Evolutionary conservation across 2,329 filamentous ascomycete species (phyloP).

Genomic region (Coniella vitis): DNA sequence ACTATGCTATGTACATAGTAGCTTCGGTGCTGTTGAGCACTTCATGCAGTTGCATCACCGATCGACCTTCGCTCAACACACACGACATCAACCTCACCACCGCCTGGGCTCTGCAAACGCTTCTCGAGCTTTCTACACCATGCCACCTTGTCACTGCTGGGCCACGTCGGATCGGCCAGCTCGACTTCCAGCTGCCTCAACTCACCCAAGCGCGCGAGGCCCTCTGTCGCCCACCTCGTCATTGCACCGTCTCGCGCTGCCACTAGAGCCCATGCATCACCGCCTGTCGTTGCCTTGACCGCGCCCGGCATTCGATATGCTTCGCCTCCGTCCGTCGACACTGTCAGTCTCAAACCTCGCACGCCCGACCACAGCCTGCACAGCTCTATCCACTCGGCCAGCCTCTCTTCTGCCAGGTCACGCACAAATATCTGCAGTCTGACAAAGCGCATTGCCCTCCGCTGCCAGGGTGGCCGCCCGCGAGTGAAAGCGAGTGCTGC

Average conservation of each 20-base stretch:
- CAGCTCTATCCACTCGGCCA: constrained; percentile 29
- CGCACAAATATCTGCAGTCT: constrained; percentile 33
- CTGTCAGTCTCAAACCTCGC: constrained; percentile 33
- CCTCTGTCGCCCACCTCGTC: constrained; percentile 26
- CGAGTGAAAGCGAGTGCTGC: constrained; percentile 32
- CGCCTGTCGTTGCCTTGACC: constrained; percentile 1
- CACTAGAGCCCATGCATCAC: neutral
- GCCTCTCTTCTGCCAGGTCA: constrained; percentile 27
- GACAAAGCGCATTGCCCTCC: constrained; percentile 30
- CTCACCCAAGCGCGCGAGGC: constrained; percentile 25
- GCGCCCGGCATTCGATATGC: neutral
- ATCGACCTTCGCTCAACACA: neutral
- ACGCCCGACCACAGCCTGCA: constrained; percentile 32
- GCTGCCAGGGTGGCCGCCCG: constrained; percentile 35
- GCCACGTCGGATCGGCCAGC: constrained; percentile 27
- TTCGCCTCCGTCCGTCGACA: constrained; percentile 21
- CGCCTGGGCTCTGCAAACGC: neutral
- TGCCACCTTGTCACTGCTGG: constrained; percentile 24
- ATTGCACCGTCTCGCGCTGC: neutral
- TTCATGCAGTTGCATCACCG: neutral
- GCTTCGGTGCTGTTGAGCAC: no score
- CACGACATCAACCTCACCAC: constrained; percentile 7
- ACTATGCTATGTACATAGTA: no score
- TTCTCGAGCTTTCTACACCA: constrained; percentile 29
- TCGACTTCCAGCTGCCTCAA: constrained; percentile 36